phyloP scores from a whole-genome alignment of 352 stramenopile genomes.

The Globisporangium radiosum region DNA sequence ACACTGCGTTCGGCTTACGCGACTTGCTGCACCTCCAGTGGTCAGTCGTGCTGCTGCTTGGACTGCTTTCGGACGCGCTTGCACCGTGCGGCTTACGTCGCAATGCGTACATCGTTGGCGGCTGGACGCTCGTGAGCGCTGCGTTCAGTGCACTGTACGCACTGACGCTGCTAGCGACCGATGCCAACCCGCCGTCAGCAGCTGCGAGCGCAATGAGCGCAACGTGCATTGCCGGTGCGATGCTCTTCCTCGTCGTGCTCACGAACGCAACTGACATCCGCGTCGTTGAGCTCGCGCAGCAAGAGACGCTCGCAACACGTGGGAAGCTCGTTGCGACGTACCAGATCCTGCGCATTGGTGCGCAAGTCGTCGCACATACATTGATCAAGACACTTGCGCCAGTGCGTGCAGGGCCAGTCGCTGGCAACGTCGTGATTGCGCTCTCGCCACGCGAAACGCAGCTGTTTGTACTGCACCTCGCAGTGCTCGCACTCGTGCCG shows the following conservation, averaged over 20 bases:
- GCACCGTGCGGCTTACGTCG: constrained; percentile 13
- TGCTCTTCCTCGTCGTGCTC: constrained; percentile 22
- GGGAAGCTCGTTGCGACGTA: constrained; percentile 26
- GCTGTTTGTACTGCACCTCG: constrained; percentile 25
- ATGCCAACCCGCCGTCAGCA: constrained; percentile 2
- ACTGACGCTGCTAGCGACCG: constrained; percentile 12
- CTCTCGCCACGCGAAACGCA: constrained; percentile 12
- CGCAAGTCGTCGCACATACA: constrained; percentile 17
- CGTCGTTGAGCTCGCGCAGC: constrained; percentile 38
- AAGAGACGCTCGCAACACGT: constrained; percentile 26
- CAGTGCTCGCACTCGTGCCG: constrained; percentile 18
- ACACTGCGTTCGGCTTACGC: constrained; percentile 8
- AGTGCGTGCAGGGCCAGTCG: neutral
- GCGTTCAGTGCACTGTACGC: constrained; percentile 26
- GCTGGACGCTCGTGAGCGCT: constrained; percentile 3
- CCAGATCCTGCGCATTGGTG: constrained; percentile 23
- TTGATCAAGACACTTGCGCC: constrained; percentile 10
- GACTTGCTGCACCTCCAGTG: constrained; percentile 26
- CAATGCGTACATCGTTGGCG: constrained; percentile 6
- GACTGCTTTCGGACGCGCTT: constrained; percentile 25
- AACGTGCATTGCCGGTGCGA: constrained; percentile 16
- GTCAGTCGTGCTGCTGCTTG: constrained; percentile 25
- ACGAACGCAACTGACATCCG: constrained; percentile 31
- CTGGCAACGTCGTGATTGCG: constrained; percentile 8
- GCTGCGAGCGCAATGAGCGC: constrained; percentile 4